Conservation (phyloP, 768 basidiomycete species). For the Boletus barrowsii region DNA sequence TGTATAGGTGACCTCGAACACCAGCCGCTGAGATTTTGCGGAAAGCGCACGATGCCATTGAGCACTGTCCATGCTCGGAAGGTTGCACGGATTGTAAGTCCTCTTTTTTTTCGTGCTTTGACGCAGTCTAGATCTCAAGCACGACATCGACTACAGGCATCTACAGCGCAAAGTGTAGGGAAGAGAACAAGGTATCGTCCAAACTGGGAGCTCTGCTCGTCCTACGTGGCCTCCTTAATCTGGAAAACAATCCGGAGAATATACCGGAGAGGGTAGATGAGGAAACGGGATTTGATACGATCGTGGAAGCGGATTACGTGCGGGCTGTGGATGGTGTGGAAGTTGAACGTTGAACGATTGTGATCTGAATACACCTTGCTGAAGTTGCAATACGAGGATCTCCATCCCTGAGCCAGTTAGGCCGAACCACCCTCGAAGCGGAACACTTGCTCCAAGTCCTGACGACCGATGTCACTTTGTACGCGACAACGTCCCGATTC, state of each 20-base stretch:
- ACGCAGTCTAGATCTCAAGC: not conserved
- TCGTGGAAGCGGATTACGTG: constrained; percentile 52
- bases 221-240: constrained; percentile 55
- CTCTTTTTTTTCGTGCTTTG: not conserved
- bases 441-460: constrained; percentile 67
- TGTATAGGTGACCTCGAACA: not conserved
- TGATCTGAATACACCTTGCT: too few species aligned
- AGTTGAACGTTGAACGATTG: constrained; percentile 36
- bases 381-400: too few species aligned
- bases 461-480: constrained; percentile 1
- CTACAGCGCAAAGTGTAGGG: constrained; percentile 60
- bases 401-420: not conserved
- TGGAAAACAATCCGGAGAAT: constrained; percentile 37
- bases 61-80: constrained; percentile 59
- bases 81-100: constrained; percentile 70
- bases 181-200: constrained; percentile 69
- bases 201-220: constrained; percentile 74
- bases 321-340: constrained; percentile 42
- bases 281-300: constrained; percentile 41
- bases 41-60: constrained; percentile 55
- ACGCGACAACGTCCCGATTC: not conserved
- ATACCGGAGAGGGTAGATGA: constrained; percentile 35
- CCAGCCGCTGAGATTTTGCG: constrained; percentile 54
- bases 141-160: constrained; percentile 47
- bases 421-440: constrained; percentile 50